Evolutionary conservation across 2,329 filamentous ascomycete species (phyloP), one percentile per base, ranked within the genome.

Genomic region (Ceratocystis destructans): DNA sequence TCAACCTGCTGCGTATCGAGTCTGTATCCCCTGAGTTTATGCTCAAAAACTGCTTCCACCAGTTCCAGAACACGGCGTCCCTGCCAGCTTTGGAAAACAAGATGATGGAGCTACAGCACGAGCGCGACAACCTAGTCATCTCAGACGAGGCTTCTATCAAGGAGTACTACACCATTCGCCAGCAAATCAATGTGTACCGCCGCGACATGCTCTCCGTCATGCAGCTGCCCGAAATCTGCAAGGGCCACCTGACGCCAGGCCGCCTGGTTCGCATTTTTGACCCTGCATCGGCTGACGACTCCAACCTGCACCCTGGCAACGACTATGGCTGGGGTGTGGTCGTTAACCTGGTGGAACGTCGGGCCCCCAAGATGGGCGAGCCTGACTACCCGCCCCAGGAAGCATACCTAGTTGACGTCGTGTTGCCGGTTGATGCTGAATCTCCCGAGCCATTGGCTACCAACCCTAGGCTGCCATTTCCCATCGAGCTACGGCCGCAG

Each of bases 21-120:
- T 93, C 91, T n/a, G 96, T 99, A 63, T 97, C 92, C 7, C 94
- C 95, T 1, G 93, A 99, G 72, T 97, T 90, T 73, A 99, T 99
- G 94, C 80, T 99, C n/a, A 92, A 97, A 78, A 85, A 88, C 71
- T 99, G 94, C 73, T 99, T 99, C 79, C 95, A 90, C 75, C 94
- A 99, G 75, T 99, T 99, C 77, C 94, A 99, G 75, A 97, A 96
- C 72, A 90, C 90, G 1, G 89, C 93, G 10, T 91, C 88, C 70
- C 90, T 96, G 7, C 88, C 89, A 22, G 80, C 82, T 12, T 77
- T 97, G 25, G 94, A 99, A 76, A 90, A 89, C 74, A 87, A 96
- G 70, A 79, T 97, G 68, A 84, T 85, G 73, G 82, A 88, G 61
- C 77, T 96, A 41, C 91, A 96, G 74, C 83, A 83, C 68, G 84